Percentiles rank a stretch among this genome's conserved stretches.
These are phyloP conservation scores for Globisporangium spinosum DNA, from an alignment of 352 stramenopile species.

Conservation along the genomic window DNA sequence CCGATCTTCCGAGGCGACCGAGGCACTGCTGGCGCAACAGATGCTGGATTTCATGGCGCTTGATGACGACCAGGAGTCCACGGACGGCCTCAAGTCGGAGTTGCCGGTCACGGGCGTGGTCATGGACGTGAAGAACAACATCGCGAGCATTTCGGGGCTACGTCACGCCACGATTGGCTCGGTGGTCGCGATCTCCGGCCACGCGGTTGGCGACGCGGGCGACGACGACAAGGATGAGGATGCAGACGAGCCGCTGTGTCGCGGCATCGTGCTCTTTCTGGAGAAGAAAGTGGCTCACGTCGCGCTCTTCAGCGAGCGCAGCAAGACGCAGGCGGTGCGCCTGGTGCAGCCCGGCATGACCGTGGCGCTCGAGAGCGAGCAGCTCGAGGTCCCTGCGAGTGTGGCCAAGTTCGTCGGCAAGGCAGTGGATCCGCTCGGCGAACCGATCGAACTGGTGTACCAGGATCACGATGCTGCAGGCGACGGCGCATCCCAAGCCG, in stretches of 20 bases:
- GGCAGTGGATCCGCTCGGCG: conserved; percentile 50
- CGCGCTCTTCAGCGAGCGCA: conserved; percentile 43
- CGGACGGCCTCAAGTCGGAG: conserved; percentile 6
- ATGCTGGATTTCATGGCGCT: conserved; percentile 66
- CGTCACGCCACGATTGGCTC: conserved; percentile 68
- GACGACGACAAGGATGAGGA: neutral
- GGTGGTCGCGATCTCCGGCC: conserved; percentile 46
- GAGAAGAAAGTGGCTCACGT: conserved; percentile 59
- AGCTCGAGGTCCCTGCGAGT: conserved; percentile 51
- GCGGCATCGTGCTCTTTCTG: conserved; percentile 53
- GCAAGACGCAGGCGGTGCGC: conserved; percentile 20
- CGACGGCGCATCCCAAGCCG: neutral
- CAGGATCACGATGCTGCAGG: conserved; percentile 1
- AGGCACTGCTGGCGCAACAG: conserved; percentile 61
- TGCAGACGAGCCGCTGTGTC: conserved; percentile 21
- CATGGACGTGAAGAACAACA: conserved; percentile 65
- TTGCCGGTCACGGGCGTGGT: conserved; percentile 52
- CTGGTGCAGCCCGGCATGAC: conserved; percentile 52
- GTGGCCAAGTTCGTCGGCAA: conserved; percentile 39
- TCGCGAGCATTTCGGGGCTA: conserved; percentile 70
- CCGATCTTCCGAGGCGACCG: conserved; percentile 35
- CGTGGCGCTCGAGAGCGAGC: conserved; percentile 44
- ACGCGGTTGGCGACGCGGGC: conserved; percentile 8
- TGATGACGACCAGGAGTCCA: conserved; percentile 24
- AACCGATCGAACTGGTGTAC: conserved; percentile 26